These are phyloP conservation scores for Suillus sp. DNA, from an alignment of 768 basidiomycete species.

Conservation along the genomic window DNA sequence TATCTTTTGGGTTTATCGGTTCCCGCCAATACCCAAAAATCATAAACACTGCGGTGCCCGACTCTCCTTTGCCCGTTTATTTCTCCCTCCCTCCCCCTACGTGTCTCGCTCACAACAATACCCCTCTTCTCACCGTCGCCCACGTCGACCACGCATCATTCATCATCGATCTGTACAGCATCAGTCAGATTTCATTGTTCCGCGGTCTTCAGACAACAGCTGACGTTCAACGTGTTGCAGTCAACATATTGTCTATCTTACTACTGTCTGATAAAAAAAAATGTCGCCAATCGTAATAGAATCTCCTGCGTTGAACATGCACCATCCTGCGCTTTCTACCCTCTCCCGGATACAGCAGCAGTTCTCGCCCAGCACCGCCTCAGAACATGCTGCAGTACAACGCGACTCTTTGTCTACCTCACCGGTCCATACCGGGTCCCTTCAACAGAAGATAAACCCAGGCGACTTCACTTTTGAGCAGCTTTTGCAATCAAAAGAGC, in stretches of 20 bases:
- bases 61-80: conserved; percentile 27
- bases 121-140: conserved; percentile 7
- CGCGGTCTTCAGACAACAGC: background rate
- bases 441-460: conserved; percentile 34
- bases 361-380: conserved; percentile 37
- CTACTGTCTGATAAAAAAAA: conserved; percentile 29
- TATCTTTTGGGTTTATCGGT: conserved; percentile 43
- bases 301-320: conserved; percentile 52
- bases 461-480: conserved; percentile 36
- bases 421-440: conserved; percentile 23
- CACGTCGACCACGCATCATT: conserved; percentile 7
- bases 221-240: background rate
- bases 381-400: conserved; percentile 18
- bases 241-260: conserved; percentile 33
- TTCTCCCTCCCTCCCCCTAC: conserved; percentile 24
- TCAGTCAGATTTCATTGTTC: background rate
- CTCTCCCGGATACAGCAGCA: conserved; percentile 53
- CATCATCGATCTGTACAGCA: conserved; percentile 6
- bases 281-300: conserved; percentile 65
- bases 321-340: conserved; percentile 42
- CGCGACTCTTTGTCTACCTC: conserved; percentile 19
- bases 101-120: conserved; percentile 5
- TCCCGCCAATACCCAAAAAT: conserved; percentile 38
- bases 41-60: conserved; percentile 32
- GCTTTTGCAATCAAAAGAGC: conserved; percentile 34